Conservation (phyloP, 1,284 basidiomycete species). For the Paramarasmius palmivorus region DNA sequence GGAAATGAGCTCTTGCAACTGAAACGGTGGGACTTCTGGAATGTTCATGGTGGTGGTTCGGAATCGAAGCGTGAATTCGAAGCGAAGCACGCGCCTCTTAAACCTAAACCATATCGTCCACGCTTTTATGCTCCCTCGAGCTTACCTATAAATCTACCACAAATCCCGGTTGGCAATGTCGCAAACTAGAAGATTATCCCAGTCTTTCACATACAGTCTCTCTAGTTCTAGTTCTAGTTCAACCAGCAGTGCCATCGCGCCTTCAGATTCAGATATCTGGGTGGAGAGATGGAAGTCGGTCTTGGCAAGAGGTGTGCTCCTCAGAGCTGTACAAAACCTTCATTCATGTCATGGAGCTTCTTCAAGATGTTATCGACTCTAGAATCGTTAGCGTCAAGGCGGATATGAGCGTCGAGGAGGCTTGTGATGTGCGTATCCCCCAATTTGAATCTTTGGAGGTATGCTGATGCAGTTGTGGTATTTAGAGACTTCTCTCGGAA, state of each 20-base stretch:
- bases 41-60: not conserved
- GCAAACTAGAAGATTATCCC: conserved; percentile 36
- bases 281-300: conserved; percentile 53
- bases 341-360: not conserved
- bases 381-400: conserved; percentile 63
- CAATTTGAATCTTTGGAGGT: not conserved
- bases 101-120: no score
- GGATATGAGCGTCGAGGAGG: conserved; percentile 72
- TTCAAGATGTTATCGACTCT: conserved; percentile 59
- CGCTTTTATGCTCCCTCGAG: no score
- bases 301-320: conserved; percentile 55
- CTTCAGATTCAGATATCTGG: conserved; percentile 49
- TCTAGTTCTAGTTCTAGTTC: conserved; percentile 24
- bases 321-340: not conserved
- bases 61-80: no score
- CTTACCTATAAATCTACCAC: no score
- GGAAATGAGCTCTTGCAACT: conserved; percentile 53
- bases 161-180: conserved; percentile 24
- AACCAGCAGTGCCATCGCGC: conserved; percentile 8
- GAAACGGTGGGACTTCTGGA: conserved; percentile 57
- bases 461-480: not conserved
- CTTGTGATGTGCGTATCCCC: conserved; percentile 59
- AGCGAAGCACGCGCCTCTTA: no score
- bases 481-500: conserved; percentile 63
- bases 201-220: conserved; percentile 29